Base-by-base conservation (phyloP, 139 green algal genomes). In the Cymbomonas tetramitiformis region DNA sequence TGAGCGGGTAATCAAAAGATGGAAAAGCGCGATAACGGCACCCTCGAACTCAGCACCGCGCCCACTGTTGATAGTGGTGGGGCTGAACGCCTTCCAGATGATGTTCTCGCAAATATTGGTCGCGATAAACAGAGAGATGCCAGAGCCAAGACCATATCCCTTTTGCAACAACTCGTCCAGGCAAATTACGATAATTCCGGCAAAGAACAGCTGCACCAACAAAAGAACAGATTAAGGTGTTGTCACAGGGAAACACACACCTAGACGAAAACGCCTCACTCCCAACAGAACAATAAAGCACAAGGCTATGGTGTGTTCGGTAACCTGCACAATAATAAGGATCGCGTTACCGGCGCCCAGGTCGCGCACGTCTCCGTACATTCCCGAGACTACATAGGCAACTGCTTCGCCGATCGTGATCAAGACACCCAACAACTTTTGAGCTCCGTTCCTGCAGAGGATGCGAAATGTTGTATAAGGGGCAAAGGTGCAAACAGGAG, bases 41-140 rank as follows among this genome's bases (percentile, higher is more conserved):
- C 92, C 91, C 74, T 99, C 92, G 68, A 99, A 99, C 79, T 99
- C 86, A 18, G 85, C 69, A 36, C 90, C 92, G 5, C 83, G 74
- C 0, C 83, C 80, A 32, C 50, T 70, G 62, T 81, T 80, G 38
- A 94, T 72, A 34, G 86, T 90, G 69, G 85, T 91, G 1, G 78
- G 51, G 76, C 76, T 83, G 82, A 98, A 98, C 5, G 92, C 86
- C 78, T 98, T 97, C 92, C 92, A 99, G 76, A 98, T 90, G 72
- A 99, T 97, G 58, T 59, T 86, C 71, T 99, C 92, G 75, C 92
- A 99, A 67, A 97, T 96, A 81, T 99, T 99, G 58, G 92, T 98
- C 61, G 92, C 92, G 56, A 99, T 99, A 82, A 99, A 99, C 32
- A 99, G 85, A 18, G 87, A 96, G 62, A 97, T 99, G 47, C 87